Conservation (phyloP, 192 early-diverging fungal genomes). For the Entomortierella parvispora region DNA sequence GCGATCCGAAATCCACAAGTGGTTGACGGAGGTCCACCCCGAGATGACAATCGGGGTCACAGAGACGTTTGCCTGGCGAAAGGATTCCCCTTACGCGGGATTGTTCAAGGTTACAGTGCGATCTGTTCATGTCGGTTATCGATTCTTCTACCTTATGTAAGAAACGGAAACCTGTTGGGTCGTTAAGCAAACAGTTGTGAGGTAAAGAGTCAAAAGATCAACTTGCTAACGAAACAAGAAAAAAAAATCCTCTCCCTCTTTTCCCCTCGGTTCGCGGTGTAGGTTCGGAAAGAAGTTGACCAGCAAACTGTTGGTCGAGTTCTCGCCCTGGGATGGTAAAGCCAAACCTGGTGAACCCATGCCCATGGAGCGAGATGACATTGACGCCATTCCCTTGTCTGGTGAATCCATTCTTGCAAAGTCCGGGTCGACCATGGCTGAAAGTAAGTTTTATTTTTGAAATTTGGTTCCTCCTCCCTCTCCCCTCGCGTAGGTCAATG, state of each 20-base stretch:
- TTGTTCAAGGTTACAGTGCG: conserved; percentile 22
- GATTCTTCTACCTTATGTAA: conserved; percentile 37
- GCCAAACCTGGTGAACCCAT: conserved; percentile 25
- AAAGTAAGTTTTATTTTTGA: background rate
- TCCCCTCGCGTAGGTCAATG: too few species aligned
- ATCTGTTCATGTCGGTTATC: conserved; percentile 21
- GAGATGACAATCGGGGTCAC: conserved; percentile 10
- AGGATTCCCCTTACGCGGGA: conserved; percentile 7
- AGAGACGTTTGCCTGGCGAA: conserved; percentile 20
- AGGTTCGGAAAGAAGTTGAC: conserved; percentile 36
- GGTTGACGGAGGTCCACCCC: conserved; percentile 12
- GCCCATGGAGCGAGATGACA: conserved; percentile 19
- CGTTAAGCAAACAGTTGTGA: background rate
- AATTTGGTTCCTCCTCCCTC: too few species aligned
- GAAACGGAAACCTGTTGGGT: background rate
- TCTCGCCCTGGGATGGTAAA: conserved; percentile 37
- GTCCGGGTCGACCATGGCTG: conserved; percentile 10
- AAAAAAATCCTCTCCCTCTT: background rate
- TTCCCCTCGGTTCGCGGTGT: background rate
- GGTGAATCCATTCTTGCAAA: conserved; percentile 22
- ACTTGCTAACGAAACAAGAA: too few species aligned
- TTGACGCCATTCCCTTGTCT: conserved; percentile 24
- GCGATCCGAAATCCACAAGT: conserved; percentile 18
- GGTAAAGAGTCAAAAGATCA: too few species aligned
- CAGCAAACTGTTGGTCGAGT: conserved; percentile 32